phyloP scores from a whole-genome alignment of 2,329 filamentous ascomycete species.

The Pseudopyrenochaeta lycopersici region DNA sequence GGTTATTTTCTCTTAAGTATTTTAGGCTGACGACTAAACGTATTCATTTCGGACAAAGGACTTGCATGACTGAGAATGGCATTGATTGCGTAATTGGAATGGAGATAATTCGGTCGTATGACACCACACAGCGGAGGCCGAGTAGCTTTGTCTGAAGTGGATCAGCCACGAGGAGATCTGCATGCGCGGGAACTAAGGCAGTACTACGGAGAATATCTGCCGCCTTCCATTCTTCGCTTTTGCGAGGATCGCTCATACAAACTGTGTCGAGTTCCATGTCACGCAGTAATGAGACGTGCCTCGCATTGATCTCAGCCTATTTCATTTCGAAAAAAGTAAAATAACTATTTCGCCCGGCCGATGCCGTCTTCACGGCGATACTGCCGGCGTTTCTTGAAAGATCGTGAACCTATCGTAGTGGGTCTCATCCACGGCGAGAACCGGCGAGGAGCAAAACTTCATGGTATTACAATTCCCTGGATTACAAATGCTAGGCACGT shows the following conservation, averaged over 20 bases:
- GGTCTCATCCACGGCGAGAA: not conserved
- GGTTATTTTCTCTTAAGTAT: no score
- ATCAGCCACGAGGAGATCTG: not conserved
- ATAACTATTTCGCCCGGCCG: not conserved
- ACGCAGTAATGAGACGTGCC: not conserved
- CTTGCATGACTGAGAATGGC: not conserved
- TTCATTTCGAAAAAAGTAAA: not conserved
- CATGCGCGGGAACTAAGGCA: not conserved
- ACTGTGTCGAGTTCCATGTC: not conserved
- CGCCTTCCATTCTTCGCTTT: not conserved
- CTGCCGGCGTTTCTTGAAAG: not conserved
- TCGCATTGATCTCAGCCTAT: not conserved
- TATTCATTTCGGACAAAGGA: no score
- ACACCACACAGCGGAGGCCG: not conserved
- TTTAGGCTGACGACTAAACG: no score
- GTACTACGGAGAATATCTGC: not conserved
- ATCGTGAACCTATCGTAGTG: not conserved
- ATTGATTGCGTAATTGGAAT: not conserved
- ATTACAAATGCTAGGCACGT: slow-evolving; percentile 32
- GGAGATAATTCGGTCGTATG: not conserved
- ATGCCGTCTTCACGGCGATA: not conserved
- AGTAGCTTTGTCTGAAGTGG: not conserved
- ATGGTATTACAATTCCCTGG: slow-evolving; percentile 12
- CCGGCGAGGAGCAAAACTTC: not conserved
- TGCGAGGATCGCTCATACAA: not conserved